A percentile compares a stretch with the other conserved stretches of the same genome.
Evolutionary conservation across 2,329 filamentous ascomycete species (phyloP).

Genomic region (Fusarium burgessii): DNA sequence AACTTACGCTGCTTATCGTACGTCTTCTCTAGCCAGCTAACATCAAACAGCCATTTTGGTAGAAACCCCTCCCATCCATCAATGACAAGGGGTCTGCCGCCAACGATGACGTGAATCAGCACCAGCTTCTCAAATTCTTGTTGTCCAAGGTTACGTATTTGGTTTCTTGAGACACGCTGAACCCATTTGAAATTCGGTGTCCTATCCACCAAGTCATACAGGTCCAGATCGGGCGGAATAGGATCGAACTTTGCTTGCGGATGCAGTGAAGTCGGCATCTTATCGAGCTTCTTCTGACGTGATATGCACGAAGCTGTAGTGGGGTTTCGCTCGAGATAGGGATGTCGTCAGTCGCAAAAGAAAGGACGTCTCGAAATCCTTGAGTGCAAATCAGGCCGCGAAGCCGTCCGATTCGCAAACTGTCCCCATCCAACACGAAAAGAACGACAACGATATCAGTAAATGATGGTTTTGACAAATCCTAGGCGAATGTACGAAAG

Average conservation of each 20-base stretch:
- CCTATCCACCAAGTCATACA: constrained; percentile 78
- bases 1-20: constrained; percentile 81
- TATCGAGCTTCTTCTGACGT: constrained; percentile 41
- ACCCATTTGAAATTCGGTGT: constrained; percentile 90
- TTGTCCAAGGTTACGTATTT: constrained; percentile 81
- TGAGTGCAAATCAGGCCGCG: not conserved
- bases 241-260: constrained; percentile 93
- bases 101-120: constrained; percentile 82
- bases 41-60: constrained; percentile 82
- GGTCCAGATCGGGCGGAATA: constrained; percentile 85
- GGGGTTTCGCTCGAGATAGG: constrained; percentile 5
- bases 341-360: not conserved
- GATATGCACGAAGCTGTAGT: constrained; percentile 20
- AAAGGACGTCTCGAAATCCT: not conserved
- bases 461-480: constrained; percentile 5
- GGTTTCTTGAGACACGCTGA: constrained; percentile 80
- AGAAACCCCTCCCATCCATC: constrained; percentile 86
- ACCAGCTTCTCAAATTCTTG: constrained; percentile 89
- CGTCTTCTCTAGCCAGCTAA: constrained; percentile 82
- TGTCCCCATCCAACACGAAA: constrained; percentile 9
- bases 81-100: constrained; percentile 89
- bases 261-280: constrained; percentile 80
- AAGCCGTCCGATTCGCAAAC: constrained; percentile 4
- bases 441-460: not conserved
- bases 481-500: constrained; percentile 2